Percentiles rank a stretch among this genome's conserved stretches.
Conservation (phyloP, 2,329 filamentous ascomycete genomes). For the Xylaria arbuscula region DNA sequence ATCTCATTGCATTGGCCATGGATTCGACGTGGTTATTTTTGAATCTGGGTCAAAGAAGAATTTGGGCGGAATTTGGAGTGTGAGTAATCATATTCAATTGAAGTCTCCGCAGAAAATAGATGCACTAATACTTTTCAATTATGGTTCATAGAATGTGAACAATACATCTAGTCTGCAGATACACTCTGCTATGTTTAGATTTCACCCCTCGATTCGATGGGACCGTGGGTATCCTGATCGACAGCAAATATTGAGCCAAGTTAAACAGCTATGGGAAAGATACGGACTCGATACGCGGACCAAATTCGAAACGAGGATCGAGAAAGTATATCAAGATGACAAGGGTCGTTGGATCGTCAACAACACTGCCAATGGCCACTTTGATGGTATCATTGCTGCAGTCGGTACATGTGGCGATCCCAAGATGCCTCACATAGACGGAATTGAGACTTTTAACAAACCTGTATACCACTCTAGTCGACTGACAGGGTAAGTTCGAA, state of each 20-base stretch:
- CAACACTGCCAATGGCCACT: conserved; percentile 73
- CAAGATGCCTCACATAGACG: conserved; percentile 76
- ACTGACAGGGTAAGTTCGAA: conserved; percentile 66
- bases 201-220: conserved; percentile 83
- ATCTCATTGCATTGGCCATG: conserved; percentile 85
- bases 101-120: neutral
- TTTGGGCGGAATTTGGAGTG: conserved; percentile 84
- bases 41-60: conserved; percentile 74
- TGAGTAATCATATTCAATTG: conserved; percentile 53
- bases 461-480: conserved; percentile 79
- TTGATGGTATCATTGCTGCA: conserved; percentile 82
- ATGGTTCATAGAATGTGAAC: conserved; percentile 72
- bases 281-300: conserved; percentile 79
- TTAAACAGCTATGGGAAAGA: conserved; percentile 77
- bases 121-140: conserved; percentile 6
- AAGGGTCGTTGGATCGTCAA: conserved; percentile 83
- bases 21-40: conserved; percentile 84
- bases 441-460: conserved; percentile 78
- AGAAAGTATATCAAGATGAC: conserved; percentile 75
- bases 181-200: conserved; percentile 87
- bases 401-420: conserved; percentile 84
- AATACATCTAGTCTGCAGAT: conserved; percentile 86
- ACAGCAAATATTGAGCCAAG: conserved; percentile 78
- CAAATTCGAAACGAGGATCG: conserved; percentile 75
- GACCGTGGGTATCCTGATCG: conserved; percentile 80